Evolutionary conservation across 2,329 filamentous ascomycete species (phyloP), one percentile per base, ranked within the genome.

Genomic region (Colletotrichum melonis): DNA sequence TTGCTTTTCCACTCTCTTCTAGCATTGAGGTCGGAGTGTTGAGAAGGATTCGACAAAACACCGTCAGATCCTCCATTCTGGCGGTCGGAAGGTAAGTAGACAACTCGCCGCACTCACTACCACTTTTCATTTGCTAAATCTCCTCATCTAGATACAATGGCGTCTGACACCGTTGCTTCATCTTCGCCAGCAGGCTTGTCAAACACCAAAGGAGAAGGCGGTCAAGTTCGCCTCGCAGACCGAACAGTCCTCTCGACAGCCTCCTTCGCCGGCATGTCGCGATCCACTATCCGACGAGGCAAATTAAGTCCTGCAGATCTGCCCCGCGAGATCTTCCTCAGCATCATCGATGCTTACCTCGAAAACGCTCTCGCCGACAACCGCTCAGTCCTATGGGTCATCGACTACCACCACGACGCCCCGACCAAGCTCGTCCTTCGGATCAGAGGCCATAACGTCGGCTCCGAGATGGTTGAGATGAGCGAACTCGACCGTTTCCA

Each of bases 331-430:
- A 19, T 66, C 16, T 58, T 66, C 19, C 52, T 66, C 9, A 66
- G 57, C 30, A 57, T 66, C 52, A 16, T 66, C 24, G 63, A 66
- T 22, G 19, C 56, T 12, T 32, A 57, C 63, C 26, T 57, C 52
- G 54, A 22, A 8, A 30, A 66, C 24, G 54, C 52, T 4, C 30
- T 42, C 14, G 54, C 16, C 24, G 52, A 55, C 52, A 26, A 55
- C 52, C 52, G 52, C 22, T 55, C 52, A 55, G 52, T 55, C 9
- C 52, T 55, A 12, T 55, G 52, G 52, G 2, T 24, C n/a, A 24
- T 55, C 52, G 52, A 55, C 52, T 55, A 55, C 24, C 52, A 28
- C 52, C 52, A 55, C 11, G 22, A 24, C 52, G 52, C 52, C 14
- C 52, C 52, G 11, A 55, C 52, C 22, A 55, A 55, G 52, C n/a